A percentile compares a stretch with the other conserved stretches of the same genome.
Evolutionary conservation across 768 basidiomycete genomes (phyloP).

Genomic region (Psilocybe cyanescens): DNA sequence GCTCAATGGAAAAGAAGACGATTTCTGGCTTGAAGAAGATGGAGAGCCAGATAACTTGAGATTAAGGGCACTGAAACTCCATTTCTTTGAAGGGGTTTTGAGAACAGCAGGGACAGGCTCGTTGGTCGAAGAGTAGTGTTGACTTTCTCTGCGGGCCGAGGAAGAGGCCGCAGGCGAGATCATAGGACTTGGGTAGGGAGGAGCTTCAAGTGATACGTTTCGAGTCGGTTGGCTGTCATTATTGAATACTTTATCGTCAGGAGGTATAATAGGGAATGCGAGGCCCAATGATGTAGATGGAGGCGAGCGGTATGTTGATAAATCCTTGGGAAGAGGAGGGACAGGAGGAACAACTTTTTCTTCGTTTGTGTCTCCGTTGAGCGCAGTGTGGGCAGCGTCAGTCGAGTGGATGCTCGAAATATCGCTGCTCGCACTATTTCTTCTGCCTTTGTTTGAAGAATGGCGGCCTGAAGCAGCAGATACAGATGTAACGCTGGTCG

Average conservation of each 20-base stretch:
- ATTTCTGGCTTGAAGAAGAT: slow-evolving; percentile 58
- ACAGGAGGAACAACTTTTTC: slow-evolving; percentile 85
- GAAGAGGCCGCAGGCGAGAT: slow-evolving; percentile 31
- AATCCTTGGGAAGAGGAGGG: slow-evolving; percentile 89
- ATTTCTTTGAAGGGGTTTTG: slow-evolving; percentile 93
- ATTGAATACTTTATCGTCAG: slow-evolving; percentile 46
- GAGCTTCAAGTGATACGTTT: slow-evolving; percentile 55
- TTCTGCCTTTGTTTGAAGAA: slow-evolving; percentile 65
- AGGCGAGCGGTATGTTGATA: slow-evolving; percentile 77
- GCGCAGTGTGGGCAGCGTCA: slow-evolving; percentile 65
- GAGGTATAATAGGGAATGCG: slow-evolving; percentile 48
- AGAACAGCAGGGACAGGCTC: slow-evolving; percentile 50
- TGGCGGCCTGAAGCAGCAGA: slow-evolving; percentile 76
- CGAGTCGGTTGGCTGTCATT: slow-evolving; percentile 50
- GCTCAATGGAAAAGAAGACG: slow-evolving; percentile 63
- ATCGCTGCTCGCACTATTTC: slow-evolving; percentile 90
- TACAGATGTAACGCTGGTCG: slow-evolving; percentile 78
- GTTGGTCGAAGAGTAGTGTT: slow-evolving; percentile 44
- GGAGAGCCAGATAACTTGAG: slow-evolving; percentile 73
- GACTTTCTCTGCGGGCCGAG: slow-evolving; percentile 39
- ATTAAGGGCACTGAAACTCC: slow-evolving; percentile 88
- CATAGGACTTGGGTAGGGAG: slow-evolving; percentile 37
- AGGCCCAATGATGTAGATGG: slow-evolving; percentile 61
- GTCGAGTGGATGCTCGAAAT: slow-evolving; percentile 74
- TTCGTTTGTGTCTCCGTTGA: slow-evolving; percentile 62